These are phyloP conservation scores for Phialocephala sp. DNA, from an alignment of 2,329 filamentous ascomycete species.

Conservation along the genomic window DNA sequence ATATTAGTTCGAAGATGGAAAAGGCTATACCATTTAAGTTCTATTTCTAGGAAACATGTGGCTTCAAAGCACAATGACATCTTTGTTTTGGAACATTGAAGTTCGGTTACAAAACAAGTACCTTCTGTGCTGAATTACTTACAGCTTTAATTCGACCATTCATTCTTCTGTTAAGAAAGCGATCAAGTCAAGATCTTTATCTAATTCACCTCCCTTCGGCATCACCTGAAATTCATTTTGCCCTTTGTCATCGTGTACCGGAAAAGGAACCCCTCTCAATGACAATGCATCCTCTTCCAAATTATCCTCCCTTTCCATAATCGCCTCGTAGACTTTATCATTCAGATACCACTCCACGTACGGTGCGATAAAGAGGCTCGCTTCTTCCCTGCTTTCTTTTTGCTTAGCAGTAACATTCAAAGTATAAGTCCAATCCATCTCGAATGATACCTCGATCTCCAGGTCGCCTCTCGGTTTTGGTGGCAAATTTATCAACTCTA, in stretches of 20 bases:
- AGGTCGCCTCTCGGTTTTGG: constrained; percentile 43
- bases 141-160: neutral
- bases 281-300: constrained; percentile 1
- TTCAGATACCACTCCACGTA: neutral
- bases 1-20: too few species aligned
- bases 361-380: neutral
- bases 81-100: too few species aligned
- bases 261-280: neutral
- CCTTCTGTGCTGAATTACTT: neutral
- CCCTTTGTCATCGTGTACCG: neutral
- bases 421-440: constrained; percentile 30
- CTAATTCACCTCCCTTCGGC: neutral
- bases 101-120: too few species aligned
- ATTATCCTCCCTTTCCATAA: neutral
- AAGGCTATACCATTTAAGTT: too few species aligned
- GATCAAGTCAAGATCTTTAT: neutral
- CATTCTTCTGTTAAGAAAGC: neutral
- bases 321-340: neutral
- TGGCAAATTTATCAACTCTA: constrained; percentile 68
- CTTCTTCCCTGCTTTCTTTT: constrained; percentile 3
- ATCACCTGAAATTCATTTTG: neutral
- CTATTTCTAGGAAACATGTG: too few species aligned
- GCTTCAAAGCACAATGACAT: too few species aligned
- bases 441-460: constrained; percentile 29
- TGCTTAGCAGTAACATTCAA: constrained; percentile 16